Conservation (phyloP, 2,329 filamentous ascomycete genomes). For the Penicillium palitans region DNA sequence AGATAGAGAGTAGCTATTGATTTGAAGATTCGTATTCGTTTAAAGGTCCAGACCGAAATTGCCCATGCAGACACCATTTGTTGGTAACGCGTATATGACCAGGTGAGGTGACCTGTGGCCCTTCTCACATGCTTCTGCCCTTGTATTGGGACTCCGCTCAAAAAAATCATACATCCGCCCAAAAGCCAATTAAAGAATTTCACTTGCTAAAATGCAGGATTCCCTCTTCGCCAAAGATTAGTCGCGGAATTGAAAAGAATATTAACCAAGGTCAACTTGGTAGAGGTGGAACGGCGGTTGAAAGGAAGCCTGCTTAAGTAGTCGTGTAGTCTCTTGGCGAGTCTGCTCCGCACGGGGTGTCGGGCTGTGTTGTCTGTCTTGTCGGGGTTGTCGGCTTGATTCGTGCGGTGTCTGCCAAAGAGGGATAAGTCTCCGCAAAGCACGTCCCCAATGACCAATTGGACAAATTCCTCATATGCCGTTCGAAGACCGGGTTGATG, state of each 20-base stretch:
- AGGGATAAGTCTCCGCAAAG: constrained; percentile 67
- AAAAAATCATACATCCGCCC: neutral
- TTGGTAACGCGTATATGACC: neutral
- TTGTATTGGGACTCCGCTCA: neutral
- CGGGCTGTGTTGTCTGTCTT: neutral
- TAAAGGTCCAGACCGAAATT: neutral
- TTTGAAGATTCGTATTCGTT: neutral
- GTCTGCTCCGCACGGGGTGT: neutral
- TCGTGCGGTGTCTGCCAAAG: constrained; percentile 46
- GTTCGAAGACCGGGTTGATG: constrained; percentile 85
- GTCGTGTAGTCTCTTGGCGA: neutral
- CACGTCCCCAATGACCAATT: constrained; percentile 79
- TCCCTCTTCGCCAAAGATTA: neutral
- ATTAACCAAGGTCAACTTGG: constrained; percentile 3
- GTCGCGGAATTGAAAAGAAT: neutral
- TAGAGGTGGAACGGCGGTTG: neutral
- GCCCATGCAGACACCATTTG: neutral
- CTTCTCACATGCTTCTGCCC: neutral
- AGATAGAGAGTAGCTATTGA: neutral
- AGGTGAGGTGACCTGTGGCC: neutral
- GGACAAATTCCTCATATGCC: constrained; percentile 69
- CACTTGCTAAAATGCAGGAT: neutral
- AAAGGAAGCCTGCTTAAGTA: neutral
- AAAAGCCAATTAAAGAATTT: neutral
- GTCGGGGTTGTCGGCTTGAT: constrained; percentile 31